These are phyloP conservation scores for Starmera dryadoides DNA, from an alignment of 805 yeast genomes.

Conservation along the genomic window DNA sequence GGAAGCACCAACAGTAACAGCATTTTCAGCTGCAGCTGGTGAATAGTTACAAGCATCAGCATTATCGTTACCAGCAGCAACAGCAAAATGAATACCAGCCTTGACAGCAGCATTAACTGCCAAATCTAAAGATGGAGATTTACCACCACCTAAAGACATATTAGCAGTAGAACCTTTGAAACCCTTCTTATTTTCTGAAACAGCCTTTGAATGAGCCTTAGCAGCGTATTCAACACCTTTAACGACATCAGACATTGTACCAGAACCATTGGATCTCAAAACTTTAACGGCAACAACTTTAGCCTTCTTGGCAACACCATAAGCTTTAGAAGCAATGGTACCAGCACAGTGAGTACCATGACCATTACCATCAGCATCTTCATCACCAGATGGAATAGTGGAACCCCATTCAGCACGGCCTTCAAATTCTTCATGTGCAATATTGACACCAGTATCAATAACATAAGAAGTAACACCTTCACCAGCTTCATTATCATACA, in stretches of 20 bases:
- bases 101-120: slow-evolving; percentile 87
- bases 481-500: slow-evolving; percentile 69
- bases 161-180: slow-evolving; percentile 85
- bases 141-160: slow-evolving; percentile 94
- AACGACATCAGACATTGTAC: slow-evolving; percentile 76
- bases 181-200: slow-evolving; percentile 46
- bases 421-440: slow-evolving; percentile 67
- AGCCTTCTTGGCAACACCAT: slow-evolving; percentile 82
- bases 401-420: slow-evolving; percentile 87
- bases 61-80: slow-evolving; percentile 94
- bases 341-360: slow-evolving; percentile 99
- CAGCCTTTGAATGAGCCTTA: slow-evolving; percentile 52
- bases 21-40: slow-evolving; percentile 80
- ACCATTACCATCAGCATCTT: slow-evolving; percentile 77
- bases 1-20: slow-evolving; percentile 94
- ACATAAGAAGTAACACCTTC: slow-evolving; percentile 82
- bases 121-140: slow-evolving; percentile 75
- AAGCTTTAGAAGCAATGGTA: slow-evolving; percentile 72
- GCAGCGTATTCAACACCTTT: slow-evolving; percentile 85
- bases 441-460: slow-evolving; percentile 83
- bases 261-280: slow-evolving; percentile 74
- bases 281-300: slow-evolving; percentile 79
- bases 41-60: slow-evolving; percentile 89
- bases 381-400: slow-evolving; percentile 67
- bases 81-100: slow-evolving; percentile 87